Evolutionary conservation across 2,329 filamentous ascomycete genomes (phyloP), one percentile per base, ranked within the genome.

Genomic region (Emergomyces orientalis): DNA sequence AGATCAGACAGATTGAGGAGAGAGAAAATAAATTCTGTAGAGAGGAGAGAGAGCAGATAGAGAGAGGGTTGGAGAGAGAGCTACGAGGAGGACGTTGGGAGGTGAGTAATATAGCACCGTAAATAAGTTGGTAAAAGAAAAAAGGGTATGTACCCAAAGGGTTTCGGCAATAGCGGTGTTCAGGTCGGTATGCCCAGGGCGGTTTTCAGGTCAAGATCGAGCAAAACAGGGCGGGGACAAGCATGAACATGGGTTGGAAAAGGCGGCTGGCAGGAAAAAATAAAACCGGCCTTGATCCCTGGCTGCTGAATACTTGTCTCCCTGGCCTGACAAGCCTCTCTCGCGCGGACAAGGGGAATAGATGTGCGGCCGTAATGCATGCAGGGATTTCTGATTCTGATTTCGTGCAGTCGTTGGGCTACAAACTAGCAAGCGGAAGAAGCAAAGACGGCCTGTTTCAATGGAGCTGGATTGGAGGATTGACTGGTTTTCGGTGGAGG

Each of bases 321-420:
- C 54, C 47, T 37, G 25, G 52, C 54, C 39, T 41, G 39, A 52
- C 41, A 59, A 37, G 27, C 45, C 25, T 30, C 41, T 43, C 45
- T 32, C 32, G 14, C 32, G 11, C 19, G 30, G 11, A 25, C 43
- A 41, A n/a, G 30, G 34, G 17, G 14, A 14, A 34, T 22, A 45
- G 61, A 51, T 47, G 45, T 54, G 61, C 59, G 19, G 57, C 22
- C 39, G 57, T 43, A 32, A 22, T 47, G 57, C 57, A 59, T 47
- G 41, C 57, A 59, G 57, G 57, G 39, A 32, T 59, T 32, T 59
- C 41, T 5, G 57, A 45, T 27, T 39, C 57, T 39, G 51, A 34
- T 54, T 30, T 34, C 51, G 8, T 34, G 32, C 27, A 54, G 27
- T 17, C 14, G 51, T 54, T 32, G 51, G 51, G 51, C 51, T 54